Percentiles rank a stretch among this genome's conserved stretches.
Evolutionary conservation across 129 eudicot species (phyloP).

Genomic region (sunflower (Helianthus annuus)): DNA sequence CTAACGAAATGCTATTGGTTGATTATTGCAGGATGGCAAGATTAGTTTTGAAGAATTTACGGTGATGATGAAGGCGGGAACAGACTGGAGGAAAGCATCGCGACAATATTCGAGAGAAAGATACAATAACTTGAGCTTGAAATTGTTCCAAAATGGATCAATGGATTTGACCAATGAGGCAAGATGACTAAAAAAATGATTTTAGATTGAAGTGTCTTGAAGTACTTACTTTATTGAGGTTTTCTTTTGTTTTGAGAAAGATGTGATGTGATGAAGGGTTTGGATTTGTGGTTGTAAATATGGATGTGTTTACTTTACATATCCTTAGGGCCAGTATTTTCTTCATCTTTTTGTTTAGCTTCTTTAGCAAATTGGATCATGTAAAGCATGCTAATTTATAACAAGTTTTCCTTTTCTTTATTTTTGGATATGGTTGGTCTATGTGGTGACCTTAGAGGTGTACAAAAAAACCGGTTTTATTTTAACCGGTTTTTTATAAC

Average conservation of each 20-base stretch:
- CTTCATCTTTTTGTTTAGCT: slow-evolving; percentile 20
- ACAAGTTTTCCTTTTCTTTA: slow-evolving; percentile 16
- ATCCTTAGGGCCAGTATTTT: slow-evolving; percentile 30
- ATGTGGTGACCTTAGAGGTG: too few species aligned
- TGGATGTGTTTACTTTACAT: slow-evolving; percentile 36
- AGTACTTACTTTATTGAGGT: slow-evolving; percentile 1
- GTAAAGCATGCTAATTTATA: slow-evolving; percentile 34
- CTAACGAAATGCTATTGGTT: background rate
- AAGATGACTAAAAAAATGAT: slow-evolving; percentile 28
- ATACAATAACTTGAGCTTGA: slow-evolving; percentile 75
- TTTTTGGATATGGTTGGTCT: background rate
- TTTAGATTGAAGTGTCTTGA: slow-evolving; percentile 22
- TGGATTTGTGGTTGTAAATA: slow-evolving; percentile 40
- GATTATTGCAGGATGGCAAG: slow-evolving; percentile 66
- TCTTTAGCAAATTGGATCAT: slow-evolving; percentile 26
- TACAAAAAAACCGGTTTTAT: too few species aligned
- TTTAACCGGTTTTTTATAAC: too few species aligned
- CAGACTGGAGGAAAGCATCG: slow-evolving; percentile 99
- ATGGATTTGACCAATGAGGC: slow-evolving; percentile 36
- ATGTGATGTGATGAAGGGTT: slow-evolving; percentile 28
- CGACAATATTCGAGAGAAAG: slow-evolving; percentile 90
- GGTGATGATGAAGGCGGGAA: slow-evolving; percentile 94
- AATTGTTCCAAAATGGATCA: slow-evolving; percentile 77
- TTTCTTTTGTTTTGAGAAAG: slow-evolving; percentile 25
- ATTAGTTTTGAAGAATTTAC: slow-evolving; percentile 90